Evolutionary conservation across 345 rosid species (phyloP).

Genomic region (Rubroshorea leprosula): DNA sequence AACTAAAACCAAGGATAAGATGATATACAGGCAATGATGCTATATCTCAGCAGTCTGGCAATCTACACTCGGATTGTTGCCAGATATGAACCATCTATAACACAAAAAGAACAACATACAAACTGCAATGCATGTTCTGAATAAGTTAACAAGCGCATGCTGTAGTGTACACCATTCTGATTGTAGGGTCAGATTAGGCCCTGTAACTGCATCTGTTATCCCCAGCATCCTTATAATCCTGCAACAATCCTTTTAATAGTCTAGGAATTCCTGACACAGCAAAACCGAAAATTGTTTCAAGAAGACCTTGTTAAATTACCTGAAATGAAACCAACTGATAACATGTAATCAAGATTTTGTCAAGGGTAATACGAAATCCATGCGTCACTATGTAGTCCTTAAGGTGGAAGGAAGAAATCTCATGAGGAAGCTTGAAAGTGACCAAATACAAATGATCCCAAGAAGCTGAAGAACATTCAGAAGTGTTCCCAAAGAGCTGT

Average conservation of each 20-base stretch:
- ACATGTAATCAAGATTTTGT: conserved; percentile 7
- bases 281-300: not conserved
- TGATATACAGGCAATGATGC: too few species aligned
- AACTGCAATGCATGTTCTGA: not conserved
- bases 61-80: too few species aligned
- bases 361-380: conserved; percentile 10
- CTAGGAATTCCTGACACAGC: too few species aligned
- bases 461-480: conserved; percentile 84
- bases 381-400: conserved; percentile 22
- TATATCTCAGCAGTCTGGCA: too few species aligned
- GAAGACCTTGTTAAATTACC: too few species aligned
- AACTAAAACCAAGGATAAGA: too few species aligned
- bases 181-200: conserved; percentile 11
- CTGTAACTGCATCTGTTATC: conserved; percentile 3
- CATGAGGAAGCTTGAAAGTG: conserved; percentile 89
- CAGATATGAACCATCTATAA: conserved; percentile 4
- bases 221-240: conserved; percentile 8
- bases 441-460: conserved; percentile 90
- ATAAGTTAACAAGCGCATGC: not conserved
- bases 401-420: conserved; percentile 48
- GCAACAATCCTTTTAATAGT: conserved; percentile 12
- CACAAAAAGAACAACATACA: conserved; percentile 6
- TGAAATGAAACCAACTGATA: not conserved
- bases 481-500: conserved; percentile 72
- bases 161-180: conserved; percentile 16